These are phyloP conservation scores for Hypholoma fasciculare DNA, from an alignment of 768 basidiomycete genomes.

Conservation along the genomic window DNA sequence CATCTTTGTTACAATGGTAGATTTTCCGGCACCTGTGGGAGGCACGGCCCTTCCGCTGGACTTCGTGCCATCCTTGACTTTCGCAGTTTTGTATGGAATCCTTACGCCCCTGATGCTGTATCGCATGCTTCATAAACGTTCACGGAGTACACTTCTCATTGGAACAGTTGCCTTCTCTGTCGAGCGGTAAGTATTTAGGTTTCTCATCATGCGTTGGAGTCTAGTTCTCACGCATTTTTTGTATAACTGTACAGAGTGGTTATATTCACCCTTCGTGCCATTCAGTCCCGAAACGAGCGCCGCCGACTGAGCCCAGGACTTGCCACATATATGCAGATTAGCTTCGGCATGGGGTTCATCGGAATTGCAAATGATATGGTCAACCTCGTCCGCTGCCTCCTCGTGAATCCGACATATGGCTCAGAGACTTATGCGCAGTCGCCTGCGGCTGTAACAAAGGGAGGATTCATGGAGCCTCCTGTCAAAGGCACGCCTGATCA, in stretches of 20 bases:
- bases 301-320: conserved; percentile 20
- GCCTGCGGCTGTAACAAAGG: conserved; percentile 25
- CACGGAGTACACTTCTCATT: conserved; percentile 34
- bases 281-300: conserved; percentile 18
- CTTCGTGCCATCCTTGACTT: conserved; percentile 44
- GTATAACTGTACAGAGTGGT: conserved; percentile 21
- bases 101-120: conserved; percentile 36
- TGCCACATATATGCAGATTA: conserved; percentile 28
- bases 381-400: conserved; percentile 33
- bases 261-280: conserved; percentile 32
- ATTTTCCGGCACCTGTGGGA: conserved; percentile 3
- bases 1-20: neutral
- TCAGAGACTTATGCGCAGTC: conserved; percentile 27
- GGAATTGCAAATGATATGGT: conserved; percentile 34
- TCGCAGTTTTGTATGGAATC: conserved; percentile 36
- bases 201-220: neutral
- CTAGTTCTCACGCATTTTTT: neutral
- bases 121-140: conserved; percentile 31
- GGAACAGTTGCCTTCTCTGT: conserved; percentile 32
- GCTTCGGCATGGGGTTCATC: conserved; percentile 32
- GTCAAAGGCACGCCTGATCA: neutral
- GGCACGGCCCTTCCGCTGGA: conserved; percentile 22
- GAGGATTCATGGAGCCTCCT: conserved; percentile 12
- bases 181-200: conserved; percentile 31
- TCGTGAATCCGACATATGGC: conserved; percentile 40